Evolutionary conservation across 306 rosid species (phyloP).

Genomic region (Vachellia pachyceras): DNA sequence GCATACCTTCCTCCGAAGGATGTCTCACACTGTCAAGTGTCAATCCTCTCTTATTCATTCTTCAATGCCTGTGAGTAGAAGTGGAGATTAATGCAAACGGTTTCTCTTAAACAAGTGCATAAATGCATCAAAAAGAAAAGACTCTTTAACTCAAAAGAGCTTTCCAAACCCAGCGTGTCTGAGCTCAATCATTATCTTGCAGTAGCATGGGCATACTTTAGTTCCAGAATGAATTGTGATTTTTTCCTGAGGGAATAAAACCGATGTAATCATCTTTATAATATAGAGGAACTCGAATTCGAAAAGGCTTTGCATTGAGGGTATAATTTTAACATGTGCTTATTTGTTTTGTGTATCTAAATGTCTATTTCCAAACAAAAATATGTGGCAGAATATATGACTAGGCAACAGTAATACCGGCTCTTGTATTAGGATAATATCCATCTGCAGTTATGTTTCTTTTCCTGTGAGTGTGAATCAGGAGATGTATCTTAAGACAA

Average conservation of each 20-base stretch:
- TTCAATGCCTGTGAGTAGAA: slow-evolving; percentile 44
- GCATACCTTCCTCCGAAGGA: slow-evolving; percentile 36
- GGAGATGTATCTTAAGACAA: slow-evolving; percentile 8
- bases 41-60: slow-evolving; percentile 42
- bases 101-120: slow-evolving; percentile 24
- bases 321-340: background rate
- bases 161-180: no score
- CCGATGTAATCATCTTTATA: background rate
- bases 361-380: slow-evolving; percentile 1
- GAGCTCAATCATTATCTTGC: no score
- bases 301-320: background rate
- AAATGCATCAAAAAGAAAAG: background rate
- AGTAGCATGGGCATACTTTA: background rate
- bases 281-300: background rate
- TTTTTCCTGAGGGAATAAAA: background rate
- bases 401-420: slow-evolving; percentile 16
- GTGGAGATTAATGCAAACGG: background rate
- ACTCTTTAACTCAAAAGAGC: no score
- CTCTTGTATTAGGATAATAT: slow-evolving; percentile 17
- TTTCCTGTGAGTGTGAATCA: background rate
- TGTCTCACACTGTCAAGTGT: slow-evolving; percentile 17
- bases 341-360: background rate
- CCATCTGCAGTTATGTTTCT: background rate
- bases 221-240: background rate
- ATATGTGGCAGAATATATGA: background rate